Conservation (phyloP, 768 basidiomycete genomes). For the Mrakia blollopis region DNA sequence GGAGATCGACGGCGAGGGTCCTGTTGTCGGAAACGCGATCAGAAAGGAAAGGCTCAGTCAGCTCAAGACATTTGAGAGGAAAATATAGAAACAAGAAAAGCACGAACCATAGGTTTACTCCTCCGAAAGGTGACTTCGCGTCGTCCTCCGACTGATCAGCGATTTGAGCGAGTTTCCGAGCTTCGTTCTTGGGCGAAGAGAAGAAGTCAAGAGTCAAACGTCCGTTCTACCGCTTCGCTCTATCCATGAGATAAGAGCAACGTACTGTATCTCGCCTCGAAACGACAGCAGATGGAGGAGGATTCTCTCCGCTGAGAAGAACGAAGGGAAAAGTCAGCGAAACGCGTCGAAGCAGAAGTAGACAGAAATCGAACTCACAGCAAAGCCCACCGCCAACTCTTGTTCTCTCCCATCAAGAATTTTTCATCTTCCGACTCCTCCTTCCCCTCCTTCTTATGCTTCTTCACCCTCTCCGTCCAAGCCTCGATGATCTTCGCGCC, state of each 20-base stretch:
- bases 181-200: constrained; percentile 39
- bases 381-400: constrained; percentile 66
- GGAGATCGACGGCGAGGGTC: constrained; percentile 13
- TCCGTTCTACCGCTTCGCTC: neutral
- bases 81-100: neutral
- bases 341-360: neutral
- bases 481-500: constrained; percentile 54
- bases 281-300: constrained; percentile 87
- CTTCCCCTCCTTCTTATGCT: constrained; percentile 35
- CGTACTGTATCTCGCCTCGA: constrained; percentile 72
- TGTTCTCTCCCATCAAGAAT: constrained; percentile 47
- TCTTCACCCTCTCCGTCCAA: constrained; percentile 48
- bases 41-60: neutral
- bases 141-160: constrained; percentile 43
- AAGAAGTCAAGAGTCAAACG: neutral
- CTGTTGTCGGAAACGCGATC: neutral
- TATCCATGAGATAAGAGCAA: neutral
- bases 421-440: constrained; percentile 34
- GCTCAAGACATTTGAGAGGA: neutral
- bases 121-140: constrained; percentile 35
- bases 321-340: neutral
- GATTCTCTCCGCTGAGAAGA: constrained; percentile 55
- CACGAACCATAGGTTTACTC: constrained; percentile 41
- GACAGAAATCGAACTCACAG: constrained; percentile 68
- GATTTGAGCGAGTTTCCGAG: constrained; percentile 42